Percentiles rank a stretch among this genome's conserved stretches.
Conservation (phyloP, 257 asterid species). For the Solanum chiquidenum region DNA sequence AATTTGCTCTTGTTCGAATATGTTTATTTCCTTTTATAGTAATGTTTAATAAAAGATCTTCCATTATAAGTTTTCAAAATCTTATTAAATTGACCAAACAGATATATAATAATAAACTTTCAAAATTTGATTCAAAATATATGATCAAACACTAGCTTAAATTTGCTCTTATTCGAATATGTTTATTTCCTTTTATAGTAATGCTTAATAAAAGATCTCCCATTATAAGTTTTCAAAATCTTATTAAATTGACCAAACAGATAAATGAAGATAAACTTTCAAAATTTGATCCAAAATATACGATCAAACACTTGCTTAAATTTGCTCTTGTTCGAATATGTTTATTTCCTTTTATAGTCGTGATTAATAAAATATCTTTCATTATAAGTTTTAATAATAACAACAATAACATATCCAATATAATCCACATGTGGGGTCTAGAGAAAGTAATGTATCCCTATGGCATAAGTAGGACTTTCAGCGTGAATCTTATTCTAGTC, state of each 20-base stretch:
- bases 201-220: neutral
- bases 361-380: no score
- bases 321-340: neutral
- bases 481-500: no score
- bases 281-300: no score
- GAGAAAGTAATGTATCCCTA: neutral
- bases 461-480: neutral
- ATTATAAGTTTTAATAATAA: no score
- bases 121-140: no score
- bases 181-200: neutral
- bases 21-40: neutral
- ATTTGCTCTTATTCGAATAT: neutral
- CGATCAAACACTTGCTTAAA: neutral
- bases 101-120: no score
- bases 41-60: neutral
- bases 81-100: neutral
- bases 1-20: neutral
- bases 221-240: neutral
- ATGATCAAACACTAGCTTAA: no score
- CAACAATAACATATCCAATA: neutral
- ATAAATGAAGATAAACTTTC: no score
- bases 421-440: fast-evolving
- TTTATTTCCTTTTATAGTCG: no score
- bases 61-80: neutral
- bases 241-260: neutral